phyloP scores from a whole-genome alignment of 208 protist genomes.

The Leishmania aethiopica region DNA sequence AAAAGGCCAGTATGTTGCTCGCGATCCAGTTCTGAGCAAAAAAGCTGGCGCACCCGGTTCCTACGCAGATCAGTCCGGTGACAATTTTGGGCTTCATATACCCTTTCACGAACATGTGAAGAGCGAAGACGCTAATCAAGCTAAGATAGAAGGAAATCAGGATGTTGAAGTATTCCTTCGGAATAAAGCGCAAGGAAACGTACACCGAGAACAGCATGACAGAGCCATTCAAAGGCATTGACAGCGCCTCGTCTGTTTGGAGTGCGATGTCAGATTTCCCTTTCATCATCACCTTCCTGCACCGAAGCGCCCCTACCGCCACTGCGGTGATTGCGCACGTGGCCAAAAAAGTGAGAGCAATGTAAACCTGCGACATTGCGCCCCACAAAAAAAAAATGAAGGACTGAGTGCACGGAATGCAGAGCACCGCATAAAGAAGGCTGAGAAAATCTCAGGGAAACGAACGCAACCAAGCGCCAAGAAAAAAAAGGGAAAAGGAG shows the following conservation, averaged over 20 bases:
- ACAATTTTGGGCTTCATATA: constrained; percentile 71
- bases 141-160: constrained; percentile 78
- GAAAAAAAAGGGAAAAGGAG: neutral
- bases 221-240: constrained; percentile 81
- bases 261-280: constrained; percentile 39
- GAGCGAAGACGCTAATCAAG: constrained; percentile 65
- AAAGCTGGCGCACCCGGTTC: constrained; percentile 61
- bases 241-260: constrained; percentile 57
- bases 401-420: neutral
- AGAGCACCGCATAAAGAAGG: constrained; percentile 1
- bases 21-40: constrained; percentile 91
- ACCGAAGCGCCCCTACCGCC: constrained; percentile 41
- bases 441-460: constrained; percentile 7
- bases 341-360: constrained; percentile 54
- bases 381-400: neutral
- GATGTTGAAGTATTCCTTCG: constrained; percentile 73
- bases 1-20: constrained; percentile 95
- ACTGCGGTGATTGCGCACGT: constrained; percentile 52
- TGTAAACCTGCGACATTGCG: constrained; percentile 50
- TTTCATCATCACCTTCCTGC: constrained; percentile 42
- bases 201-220: constrained; percentile 79
- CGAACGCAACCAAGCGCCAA: neutral
- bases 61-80: constrained; percentile 64
- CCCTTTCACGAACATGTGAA: constrained; percentile 57
- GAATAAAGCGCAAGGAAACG: constrained; percentile 79